phyloP scores from a whole-genome alignment of 2,329 filamentous ascomycete species.

The Penicillium nordicum region DNA sequence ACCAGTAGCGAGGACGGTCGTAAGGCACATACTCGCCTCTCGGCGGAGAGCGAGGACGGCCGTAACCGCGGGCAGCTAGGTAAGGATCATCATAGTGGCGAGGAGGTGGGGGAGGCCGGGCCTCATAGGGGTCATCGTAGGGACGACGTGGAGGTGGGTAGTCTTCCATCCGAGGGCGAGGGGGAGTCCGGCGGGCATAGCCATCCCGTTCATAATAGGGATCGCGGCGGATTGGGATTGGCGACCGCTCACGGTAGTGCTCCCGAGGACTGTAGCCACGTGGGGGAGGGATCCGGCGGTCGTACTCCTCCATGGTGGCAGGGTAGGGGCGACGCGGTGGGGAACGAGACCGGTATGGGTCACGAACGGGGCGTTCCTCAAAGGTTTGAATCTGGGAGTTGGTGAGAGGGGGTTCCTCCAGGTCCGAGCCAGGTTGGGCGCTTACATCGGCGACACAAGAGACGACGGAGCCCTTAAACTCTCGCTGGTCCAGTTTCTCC shows the following conservation, averaged over 20 bases:
- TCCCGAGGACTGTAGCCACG: slow-evolving; percentile 82
- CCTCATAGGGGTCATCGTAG: slow-evolving; percentile 61
- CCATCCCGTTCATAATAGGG: slow-evolving; percentile 76
- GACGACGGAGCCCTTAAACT: slow-evolving; percentile 88
- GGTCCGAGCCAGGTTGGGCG: slow-evolving; percentile 19
- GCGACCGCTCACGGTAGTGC: slow-evolving; percentile 82
- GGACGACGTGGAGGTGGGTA: slow-evolving; percentile 60
- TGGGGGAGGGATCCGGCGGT: slow-evolving; percentile 73
- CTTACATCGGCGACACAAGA: slow-evolving; percentile 84
- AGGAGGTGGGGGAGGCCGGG: slow-evolving; percentile 49
- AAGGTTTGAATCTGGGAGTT: slow-evolving; percentile 59
- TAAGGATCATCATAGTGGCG: slow-evolving; percentile 59
- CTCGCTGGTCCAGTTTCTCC: slow-evolving; percentile 87
- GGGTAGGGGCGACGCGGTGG: slow-evolving; percentile 63
- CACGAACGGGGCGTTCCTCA: slow-evolving; percentile 68
- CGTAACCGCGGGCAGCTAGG: slow-evolving; percentile 54
- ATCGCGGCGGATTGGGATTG: slow-evolving; percentile 66
- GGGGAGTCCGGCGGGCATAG: slow-evolving; percentile 75
- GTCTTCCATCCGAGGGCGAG: slow-evolving; percentile 73
- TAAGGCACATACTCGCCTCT: slow-evolving; percentile 42
- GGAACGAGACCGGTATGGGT: slow-evolving; percentile 76
- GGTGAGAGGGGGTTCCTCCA: slow-evolving; percentile 26
- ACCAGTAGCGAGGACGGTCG: slow-evolving; percentile 47
- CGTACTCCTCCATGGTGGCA: slow-evolving; percentile 69
- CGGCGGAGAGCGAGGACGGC: slow-evolving; percentile 45